Conservation (phyloP, 352 stramenopile species). For the Pythium chondricola region DNA sequence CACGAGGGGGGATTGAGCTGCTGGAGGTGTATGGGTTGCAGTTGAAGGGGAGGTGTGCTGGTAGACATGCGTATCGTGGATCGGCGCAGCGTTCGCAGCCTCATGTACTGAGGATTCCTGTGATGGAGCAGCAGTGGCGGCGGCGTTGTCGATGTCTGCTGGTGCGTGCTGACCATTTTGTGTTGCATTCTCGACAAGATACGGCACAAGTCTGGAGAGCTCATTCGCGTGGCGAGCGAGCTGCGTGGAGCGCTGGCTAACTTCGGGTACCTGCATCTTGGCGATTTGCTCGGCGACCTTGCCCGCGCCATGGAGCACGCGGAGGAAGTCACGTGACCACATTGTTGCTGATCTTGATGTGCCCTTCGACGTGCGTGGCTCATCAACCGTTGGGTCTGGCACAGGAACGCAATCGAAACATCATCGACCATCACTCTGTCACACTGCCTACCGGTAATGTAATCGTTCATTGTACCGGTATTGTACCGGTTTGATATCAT, state of each 20-base stretch:
- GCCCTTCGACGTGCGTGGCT: no score
- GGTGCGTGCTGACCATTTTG: neutral
- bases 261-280: conserved; percentile 30
- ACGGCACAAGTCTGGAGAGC: conserved; percentile 38
- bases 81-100: neutral
- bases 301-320: conserved; percentile 57
- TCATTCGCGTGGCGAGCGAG: conserved; percentile 15
- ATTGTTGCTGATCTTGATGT: conserved; percentile 22
- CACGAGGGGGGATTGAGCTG: neutral
- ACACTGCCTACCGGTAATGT: no score
- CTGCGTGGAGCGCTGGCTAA: conserved; percentile 23
- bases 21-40: neutral
- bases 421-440: no score
- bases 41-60: neutral
- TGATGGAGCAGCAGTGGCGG: no score
- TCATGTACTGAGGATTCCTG: no score
- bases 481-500: conserved; percentile 8
- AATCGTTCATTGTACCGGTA: conserved; percentile 4
- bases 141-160: neutral
- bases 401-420: conserved; percentile 11
- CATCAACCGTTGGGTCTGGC: no score
- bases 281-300: conserved; percentile 58
- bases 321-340: conserved; percentile 66
- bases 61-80: conserved; percentile 5
- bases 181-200: conserved; percentile 26